Evolutionary conservation across 371 early-diverging fungal genomes (phyloP).

Genomic region (Rhizopus arrhizus): DNA sequence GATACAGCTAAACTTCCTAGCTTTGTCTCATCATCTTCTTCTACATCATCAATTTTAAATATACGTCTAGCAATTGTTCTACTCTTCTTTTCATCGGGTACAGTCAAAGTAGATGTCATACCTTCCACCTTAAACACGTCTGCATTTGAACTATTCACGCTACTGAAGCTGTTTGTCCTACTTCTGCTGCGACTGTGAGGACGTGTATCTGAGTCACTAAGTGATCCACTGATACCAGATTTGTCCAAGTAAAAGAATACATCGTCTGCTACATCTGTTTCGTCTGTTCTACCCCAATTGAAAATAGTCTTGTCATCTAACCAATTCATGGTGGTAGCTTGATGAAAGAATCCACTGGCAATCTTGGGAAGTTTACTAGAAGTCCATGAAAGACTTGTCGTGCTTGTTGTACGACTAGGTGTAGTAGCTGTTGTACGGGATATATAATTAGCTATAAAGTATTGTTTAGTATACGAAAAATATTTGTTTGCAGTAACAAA

Average conservation of each 20-base stretch:
- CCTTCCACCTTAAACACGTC: conserved; percentile 54
- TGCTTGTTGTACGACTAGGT: conserved; percentile 12
- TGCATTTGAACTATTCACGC: conserved; percentile 14
- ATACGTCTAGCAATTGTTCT: no score
- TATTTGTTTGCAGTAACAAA: neutral
- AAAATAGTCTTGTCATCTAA: conserved; percentile 58
- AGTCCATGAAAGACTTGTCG: conserved; percentile 31
- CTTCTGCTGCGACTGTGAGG: conserved; percentile 10
- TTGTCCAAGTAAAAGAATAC: conserved; percentile 55
- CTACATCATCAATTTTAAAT: no score
- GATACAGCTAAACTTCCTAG: no score
- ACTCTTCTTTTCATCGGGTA: no score
- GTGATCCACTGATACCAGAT: conserved; percentile 20
- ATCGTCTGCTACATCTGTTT: conserved; percentile 42
- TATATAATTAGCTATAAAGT: conserved; percentile 32
- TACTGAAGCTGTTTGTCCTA: conserved; percentile 34
- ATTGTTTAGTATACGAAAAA: neutral
- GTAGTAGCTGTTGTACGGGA: conserved; percentile 28
- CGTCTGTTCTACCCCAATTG: conserved; percentile 52
- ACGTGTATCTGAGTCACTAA: conserved; percentile 25
- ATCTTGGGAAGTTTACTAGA: conserved; percentile 37
- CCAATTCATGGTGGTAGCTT: conserved; percentile 45
- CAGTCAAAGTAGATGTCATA: conserved; percentile 38
- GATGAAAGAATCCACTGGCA: conserved; percentile 44
- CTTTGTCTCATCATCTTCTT: no score